A percentile compares a stretch with the other conserved stretches of the same genome.
Evolutionary conservation across 371 early-diverging fungal genomes (phyloP).

Genomic region (Chytridium lagenaria): DNA sequence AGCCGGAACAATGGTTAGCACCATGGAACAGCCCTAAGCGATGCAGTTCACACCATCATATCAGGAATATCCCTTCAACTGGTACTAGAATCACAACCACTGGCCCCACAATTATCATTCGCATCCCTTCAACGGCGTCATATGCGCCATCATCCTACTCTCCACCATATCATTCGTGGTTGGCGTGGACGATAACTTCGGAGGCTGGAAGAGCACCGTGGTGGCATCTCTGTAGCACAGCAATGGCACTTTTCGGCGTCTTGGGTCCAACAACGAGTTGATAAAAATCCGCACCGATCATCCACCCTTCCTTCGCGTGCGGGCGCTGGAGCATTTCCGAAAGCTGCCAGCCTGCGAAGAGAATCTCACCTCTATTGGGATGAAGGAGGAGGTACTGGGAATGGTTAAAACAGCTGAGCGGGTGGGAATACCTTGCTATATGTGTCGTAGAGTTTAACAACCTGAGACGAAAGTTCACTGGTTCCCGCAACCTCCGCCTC

Average conservation of each 20-base stretch:
- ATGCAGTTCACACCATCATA: too few relatives aligned
- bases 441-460: conserved; percentile 6
- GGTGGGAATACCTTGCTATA: conserved; percentile 2
- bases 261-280: conserved; percentile 1
- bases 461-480: background rate
- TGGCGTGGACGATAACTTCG: background rate
- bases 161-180: background rate
- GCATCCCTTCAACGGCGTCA: conserved; percentile 29
- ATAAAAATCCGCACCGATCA: conserved; percentile 13
- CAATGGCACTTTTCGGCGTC: background rate
- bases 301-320: background rate
- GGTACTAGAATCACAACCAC: conserved; percentile 17
- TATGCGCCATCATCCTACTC: conserved; percentile 19
- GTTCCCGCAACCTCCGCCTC: background rate
- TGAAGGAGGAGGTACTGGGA: conserved; percentile 18
- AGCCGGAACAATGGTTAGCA: too few relatives aligned
- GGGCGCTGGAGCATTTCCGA: conserved; percentile 1
- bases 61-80: too few relatives aligned
- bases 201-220: background rate
- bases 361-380: conserved; percentile 3
- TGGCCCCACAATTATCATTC: background rate
- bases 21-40: too few relatives aligned
- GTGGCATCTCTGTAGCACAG: background rate
- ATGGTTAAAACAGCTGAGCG: background rate
- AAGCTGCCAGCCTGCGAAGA: conserved; percentile 22